Evolutionary conservation across 805 yeast genomes (phyloP).

Genomic region (Saturnispora kantuleensis): DNA sequence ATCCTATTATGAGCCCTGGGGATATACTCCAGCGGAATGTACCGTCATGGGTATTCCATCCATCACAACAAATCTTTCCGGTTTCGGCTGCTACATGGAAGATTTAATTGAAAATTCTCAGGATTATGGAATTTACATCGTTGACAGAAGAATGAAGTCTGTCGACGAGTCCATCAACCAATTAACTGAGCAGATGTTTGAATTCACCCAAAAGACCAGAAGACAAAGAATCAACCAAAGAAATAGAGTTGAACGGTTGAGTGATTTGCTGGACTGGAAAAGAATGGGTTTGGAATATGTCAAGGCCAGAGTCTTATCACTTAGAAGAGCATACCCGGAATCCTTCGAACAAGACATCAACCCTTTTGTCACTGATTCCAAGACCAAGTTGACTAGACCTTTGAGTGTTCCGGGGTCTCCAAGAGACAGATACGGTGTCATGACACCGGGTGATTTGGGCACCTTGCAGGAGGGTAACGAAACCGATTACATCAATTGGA

Average conservation of each 20-base stretch:
- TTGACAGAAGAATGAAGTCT: constrained; percentile 84
- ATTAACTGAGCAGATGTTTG: constrained; percentile 80
- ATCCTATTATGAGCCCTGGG: constrained; percentile 98
- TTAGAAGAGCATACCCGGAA: constrained; percentile 90
- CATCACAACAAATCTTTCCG: constrained; percentile 89
- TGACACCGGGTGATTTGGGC: constrained; percentile 99
- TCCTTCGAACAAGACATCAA: constrained; percentile 43
- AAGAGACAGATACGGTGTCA: constrained; percentile 47
- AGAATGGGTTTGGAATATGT: constrained; percentile 96
- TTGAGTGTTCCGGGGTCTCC: constrained; percentile 98
- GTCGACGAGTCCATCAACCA: constrained; percentile 93
- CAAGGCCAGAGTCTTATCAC: constrained; percentile 86
- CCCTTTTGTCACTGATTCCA: constrained; percentile 31
- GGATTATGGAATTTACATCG: constrained; percentile 95
- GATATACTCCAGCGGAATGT: constrained; percentile 98
- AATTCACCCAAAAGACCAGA: constrained; percentile 78
- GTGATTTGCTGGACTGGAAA: constrained; percentile 93
- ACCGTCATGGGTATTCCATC: constrained; percentile 99
- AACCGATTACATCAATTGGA: constrained; percentile 67
- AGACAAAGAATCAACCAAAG: constrained; percentile 97
- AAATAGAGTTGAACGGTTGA: constrained; percentile 88
- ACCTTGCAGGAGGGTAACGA: constrained; percentile 84
- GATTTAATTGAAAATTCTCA: constrained; percentile 88
- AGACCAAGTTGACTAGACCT: constrained; percentile 77
- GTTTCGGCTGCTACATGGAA: constrained; percentile 98